phyloP scores from a whole-genome alignment of 768 basidiomycete species.

The Albatrellus ellisii region DNA sequence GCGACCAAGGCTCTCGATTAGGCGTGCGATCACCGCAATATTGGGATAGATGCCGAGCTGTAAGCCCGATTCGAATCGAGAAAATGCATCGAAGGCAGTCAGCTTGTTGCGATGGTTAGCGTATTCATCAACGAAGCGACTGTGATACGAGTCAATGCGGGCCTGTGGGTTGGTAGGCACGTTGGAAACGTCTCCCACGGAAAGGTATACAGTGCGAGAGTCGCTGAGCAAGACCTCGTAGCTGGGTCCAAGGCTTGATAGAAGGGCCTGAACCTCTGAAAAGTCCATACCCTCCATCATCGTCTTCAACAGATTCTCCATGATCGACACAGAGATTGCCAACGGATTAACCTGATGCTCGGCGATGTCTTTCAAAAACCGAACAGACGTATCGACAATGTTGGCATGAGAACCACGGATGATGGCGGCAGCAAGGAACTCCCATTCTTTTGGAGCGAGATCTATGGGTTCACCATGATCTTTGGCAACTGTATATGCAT shows the following conservation, averaged over 20 bases:
- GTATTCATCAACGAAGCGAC: constrained; percentile 20
- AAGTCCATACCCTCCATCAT: constrained; percentile 7
- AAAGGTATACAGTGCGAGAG: not conserved
- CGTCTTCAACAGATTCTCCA: constrained; percentile 4
- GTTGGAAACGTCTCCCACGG: not conserved
- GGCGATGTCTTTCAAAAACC: constrained; percentile 11
- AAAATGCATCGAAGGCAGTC: constrained; percentile 30
- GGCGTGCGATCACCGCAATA: constrained; percentile 36
- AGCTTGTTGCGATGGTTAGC: constrained; percentile 9
- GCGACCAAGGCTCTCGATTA: constrained; percentile 64
- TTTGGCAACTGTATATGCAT: constrained; percentile 31
- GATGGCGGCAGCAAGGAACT: constrained; percentile 29
- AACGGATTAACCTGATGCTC: constrained; percentile 3
- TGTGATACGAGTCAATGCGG: constrained; percentile 18
- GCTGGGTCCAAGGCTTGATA: constrained; percentile 17
- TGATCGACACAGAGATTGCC: no score
- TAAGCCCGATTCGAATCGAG: constrained; percentile 33
- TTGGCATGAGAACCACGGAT: no score
- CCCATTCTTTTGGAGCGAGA: constrained; percentile 31
- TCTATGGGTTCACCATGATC: constrained; percentile 17
- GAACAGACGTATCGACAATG: no score
- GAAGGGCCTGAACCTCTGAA: constrained; percentile 1
- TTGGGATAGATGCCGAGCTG: constrained; percentile 34
- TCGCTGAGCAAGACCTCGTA: constrained; percentile 23
- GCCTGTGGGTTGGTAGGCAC: not conserved